Percentiles rank a stretch among this genome's conserved stretches.
Conservation (phyloP, 1,284 basidiomycete genomes). For the Tilletia setariae region DNA sequence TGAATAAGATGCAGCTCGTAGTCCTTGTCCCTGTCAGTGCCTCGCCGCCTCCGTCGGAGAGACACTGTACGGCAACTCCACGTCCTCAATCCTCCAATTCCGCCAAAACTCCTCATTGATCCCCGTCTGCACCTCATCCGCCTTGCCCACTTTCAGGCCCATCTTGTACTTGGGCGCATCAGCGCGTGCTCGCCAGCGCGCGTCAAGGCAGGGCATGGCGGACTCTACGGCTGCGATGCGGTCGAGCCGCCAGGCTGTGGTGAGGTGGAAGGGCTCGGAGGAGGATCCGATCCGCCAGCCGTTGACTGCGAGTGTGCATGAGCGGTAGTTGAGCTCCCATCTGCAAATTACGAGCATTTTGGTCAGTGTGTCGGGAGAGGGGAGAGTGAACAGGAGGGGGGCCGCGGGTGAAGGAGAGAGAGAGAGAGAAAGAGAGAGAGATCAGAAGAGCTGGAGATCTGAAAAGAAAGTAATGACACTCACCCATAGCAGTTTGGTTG, state of each 20-base stretch:
- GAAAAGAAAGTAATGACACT: neutral
- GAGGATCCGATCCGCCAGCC: slow-evolving; percentile 1
- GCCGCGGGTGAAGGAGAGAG: no score
- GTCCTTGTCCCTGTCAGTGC: no score
- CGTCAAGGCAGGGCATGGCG: slow-evolving; percentile 1
- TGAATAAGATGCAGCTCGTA: no score
- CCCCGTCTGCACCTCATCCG: neutral
- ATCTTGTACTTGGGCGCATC: neutral
- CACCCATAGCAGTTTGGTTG: slow-evolving; percentile 1
- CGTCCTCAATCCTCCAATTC: no score
- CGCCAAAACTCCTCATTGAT: neutral
- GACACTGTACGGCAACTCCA: no score
- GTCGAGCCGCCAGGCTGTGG: slow-evolving; percentile 10
- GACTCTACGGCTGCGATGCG: neutral
- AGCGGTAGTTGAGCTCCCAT: neutral
- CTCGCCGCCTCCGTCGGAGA: no score
- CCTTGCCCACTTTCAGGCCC: neutral
- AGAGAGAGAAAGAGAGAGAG: no score
- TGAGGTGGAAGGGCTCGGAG: neutral
- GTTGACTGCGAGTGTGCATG: neutral
- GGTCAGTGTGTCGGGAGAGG: neutral
- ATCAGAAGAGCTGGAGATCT: no score
- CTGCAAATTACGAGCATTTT: neutral
- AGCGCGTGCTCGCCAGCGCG: neutral
- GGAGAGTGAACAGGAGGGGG: no score